These are phyloP conservation scores for Aeminium ludgeri DNA, from an alignment of 495 filamentous ascomycete species.

Conservation along the genomic window DNA sequence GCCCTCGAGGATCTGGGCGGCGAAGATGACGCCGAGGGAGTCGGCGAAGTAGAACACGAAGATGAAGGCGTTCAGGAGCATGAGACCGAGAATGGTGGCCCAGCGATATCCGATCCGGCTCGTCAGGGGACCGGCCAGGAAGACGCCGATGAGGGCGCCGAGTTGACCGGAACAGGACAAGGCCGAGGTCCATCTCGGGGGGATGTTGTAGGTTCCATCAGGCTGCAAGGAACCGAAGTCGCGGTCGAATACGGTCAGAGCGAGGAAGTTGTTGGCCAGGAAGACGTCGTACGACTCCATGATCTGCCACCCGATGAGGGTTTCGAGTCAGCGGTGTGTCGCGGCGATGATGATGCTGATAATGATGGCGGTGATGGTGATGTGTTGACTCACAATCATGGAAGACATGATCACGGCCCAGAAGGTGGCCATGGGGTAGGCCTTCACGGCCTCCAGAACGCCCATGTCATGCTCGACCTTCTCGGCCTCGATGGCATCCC, in stretches of 20 bases:
- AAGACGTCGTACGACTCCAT: slow-evolving; percentile 20
- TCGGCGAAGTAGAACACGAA: slow-evolving; percentile 19
- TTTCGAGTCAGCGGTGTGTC: no score
- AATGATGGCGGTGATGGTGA: no score
- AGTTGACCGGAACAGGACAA: slow-evolving; percentile 13
- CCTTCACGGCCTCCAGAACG: slow-evolving; percentile 15
- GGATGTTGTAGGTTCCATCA: slow-evolving; percentile 4
- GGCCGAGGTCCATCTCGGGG: slow-evolving; percentile 14
- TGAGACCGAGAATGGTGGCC: slow-evolving; percentile 13
- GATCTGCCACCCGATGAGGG: no score
- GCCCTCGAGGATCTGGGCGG: slow-evolving; percentile 17
- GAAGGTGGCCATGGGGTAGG: slow-evolving; percentile 19
- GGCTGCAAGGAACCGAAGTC: slow-evolving; percentile 5
- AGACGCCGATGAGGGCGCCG: slow-evolving; percentile 17
- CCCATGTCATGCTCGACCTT: slow-evolving; percentile 17
- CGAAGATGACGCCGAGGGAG: slow-evolving; percentile 15
- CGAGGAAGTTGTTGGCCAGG: slow-evolving; percentile 18
- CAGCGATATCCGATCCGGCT: slow-evolving; percentile 17
- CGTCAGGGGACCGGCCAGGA: slow-evolving; percentile 15
- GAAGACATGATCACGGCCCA: slow-evolving; percentile 19
- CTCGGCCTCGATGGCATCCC: slow-evolving; percentile 17
- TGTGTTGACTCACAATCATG: slow-evolving; percentile 16
- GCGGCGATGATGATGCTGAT: no score
- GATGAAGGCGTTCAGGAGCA: slow-evolving; percentile 20
- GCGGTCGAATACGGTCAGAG: slow-evolving; percentile 10